phyloP scores from a whole-genome alignment of 352 stramenopile genomes.

The Phytophthora tubulina region DNA sequence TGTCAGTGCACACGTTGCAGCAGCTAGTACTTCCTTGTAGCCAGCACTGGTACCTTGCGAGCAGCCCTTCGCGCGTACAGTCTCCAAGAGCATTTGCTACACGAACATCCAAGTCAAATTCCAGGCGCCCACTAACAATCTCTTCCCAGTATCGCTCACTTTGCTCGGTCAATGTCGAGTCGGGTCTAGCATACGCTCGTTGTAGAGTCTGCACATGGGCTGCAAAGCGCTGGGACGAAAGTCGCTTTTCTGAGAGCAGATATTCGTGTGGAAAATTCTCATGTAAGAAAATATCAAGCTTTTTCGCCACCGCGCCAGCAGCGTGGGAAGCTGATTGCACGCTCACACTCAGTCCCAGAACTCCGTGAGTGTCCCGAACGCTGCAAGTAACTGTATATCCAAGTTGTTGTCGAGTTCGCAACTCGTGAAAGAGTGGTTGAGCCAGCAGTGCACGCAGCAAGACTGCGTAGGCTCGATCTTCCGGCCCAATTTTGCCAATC shows the following conservation, averaged over 20 bases:
- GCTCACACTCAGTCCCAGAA: slow-evolving; percentile 75
- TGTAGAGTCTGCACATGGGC: slow-evolving; percentile 60
- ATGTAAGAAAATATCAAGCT: slow-evolving; percentile 73
- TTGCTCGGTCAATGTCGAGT: slow-evolving; percentile 63
- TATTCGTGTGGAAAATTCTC: slow-evolving; percentile 45
- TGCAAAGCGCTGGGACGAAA: slow-evolving; percentile 55
- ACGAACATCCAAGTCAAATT: slow-evolving; percentile 70
- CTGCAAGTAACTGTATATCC: slow-evolving; percentile 86
- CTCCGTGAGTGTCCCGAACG: slow-evolving; percentile 76
- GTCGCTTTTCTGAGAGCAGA: slow-evolving; percentile 26
- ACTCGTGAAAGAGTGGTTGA: slow-evolving; percentile 84
- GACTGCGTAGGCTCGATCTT: slow-evolving; percentile 70
- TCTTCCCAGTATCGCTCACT: slow-evolving; percentile 82
- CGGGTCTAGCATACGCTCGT: slow-evolving; percentile 54
- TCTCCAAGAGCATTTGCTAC: slow-evolving; percentile 49
- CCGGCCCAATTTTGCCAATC: slow-evolving; percentile 59
- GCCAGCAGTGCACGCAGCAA: slow-evolving; percentile 82
- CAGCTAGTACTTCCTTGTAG: slow-evolving; percentile 49
- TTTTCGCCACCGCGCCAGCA: slow-evolving; percentile 61
- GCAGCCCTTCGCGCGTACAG: slow-evolving; percentile 56
- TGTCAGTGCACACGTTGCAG: slow-evolving; percentile 18
- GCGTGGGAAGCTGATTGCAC: slow-evolving; percentile 79
- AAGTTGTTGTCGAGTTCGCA: slow-evolving; percentile 86
- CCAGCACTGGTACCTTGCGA: slow-evolving; percentile 65
- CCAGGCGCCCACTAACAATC: slow-evolving; percentile 64